Evolutionary conservation across 2,329 filamentous ascomycete genomes (phyloP).

Genomic region (Fusarium incarnatum): DNA sequence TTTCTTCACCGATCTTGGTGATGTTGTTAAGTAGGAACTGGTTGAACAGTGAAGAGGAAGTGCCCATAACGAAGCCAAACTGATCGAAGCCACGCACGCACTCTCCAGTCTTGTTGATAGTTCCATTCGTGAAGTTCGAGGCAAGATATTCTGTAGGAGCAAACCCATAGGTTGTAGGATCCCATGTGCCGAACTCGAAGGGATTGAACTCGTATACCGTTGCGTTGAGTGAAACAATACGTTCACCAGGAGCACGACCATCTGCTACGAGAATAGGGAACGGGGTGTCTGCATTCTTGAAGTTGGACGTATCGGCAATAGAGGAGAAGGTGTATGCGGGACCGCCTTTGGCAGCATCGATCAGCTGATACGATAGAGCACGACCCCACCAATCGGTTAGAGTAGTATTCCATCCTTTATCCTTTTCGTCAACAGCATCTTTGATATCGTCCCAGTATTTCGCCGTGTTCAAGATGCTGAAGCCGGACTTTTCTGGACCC

Average conservation of each 20-base stretch:
- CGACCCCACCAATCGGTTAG: conserved; percentile 93
- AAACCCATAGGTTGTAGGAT: conserved; percentile 70
- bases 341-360: conserved; percentile 80
- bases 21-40: conserved; percentile 65
- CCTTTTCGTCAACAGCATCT: conserved; percentile 52
- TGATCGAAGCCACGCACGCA: conserved; percentile 78
- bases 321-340: conserved; percentile 85
- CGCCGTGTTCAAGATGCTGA: conserved; percentile 43
- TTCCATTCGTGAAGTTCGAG: conserved; percentile 66
- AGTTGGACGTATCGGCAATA: conserved; percentile 58
- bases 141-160: conserved; percentile 69
- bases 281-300: conserved; percentile 57
- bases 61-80: conserved; percentile 83
- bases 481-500: conserved; percentile 53
- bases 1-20: conserved; percentile 60
- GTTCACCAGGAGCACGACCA: conserved; percentile 58
- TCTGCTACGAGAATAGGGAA: conserved; percentile 64
- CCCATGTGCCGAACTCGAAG: conserved; percentile 75
- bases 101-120: conserved; percentile 55
- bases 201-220: conserved; percentile 75
- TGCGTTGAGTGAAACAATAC: conserved; percentile 63
- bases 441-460: conserved; percentile 51
- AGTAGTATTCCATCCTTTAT: conserved; percentile 64
- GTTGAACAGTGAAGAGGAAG: conserved; percentile 85
- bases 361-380: conserved; percentile 83